Percentiles rank a stretch among this genome's conserved stretches.
These are phyloP conservation scores for Sclerotinia spermophila DNA, from an alignment of 2,329 filamentous ascomycete species.

Conservation along the genomic window DNA sequence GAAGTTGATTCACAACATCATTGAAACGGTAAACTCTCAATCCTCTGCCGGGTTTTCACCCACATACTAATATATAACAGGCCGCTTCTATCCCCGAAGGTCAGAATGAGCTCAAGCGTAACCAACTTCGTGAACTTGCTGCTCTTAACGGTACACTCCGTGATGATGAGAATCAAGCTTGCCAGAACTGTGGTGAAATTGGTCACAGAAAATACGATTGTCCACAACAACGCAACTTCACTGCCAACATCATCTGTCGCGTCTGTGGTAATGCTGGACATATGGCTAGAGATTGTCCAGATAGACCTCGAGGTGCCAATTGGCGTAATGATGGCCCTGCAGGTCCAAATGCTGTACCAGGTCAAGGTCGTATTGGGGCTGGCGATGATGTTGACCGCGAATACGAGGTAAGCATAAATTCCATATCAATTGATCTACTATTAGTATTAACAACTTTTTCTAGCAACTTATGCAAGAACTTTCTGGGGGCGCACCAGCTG, in stretches of 20 bases:
- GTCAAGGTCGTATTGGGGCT: conserved; percentile 58
- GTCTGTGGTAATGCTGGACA: conserved; percentile 97
- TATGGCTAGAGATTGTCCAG: conserved; percentile 97
- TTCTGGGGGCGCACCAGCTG: conserved; percentile 63
- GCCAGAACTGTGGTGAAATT: conserved; percentile 98
- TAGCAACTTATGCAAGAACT: conserved; percentile 98
- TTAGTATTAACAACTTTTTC: conserved; percentile 39
- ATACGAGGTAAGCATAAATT: conserved; percentile 71
- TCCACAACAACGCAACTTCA: conserved; percentile 95
- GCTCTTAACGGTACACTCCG: conserved; percentile 98
- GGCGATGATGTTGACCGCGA: conserved; percentile 89
- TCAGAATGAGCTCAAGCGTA: conserved; percentile 97
- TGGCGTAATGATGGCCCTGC: conserved; percentile 76
- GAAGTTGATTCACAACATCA: conserved; percentile 96
- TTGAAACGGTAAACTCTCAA: conserved; percentile 79
- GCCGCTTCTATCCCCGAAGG: conserved; percentile 97
- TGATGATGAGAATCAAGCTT: conserved; percentile 98
- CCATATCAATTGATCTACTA: background rate
- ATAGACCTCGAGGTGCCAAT: conserved; percentile 71
- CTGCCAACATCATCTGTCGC: conserved; percentile 98
- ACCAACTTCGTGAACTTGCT: conserved; percentile 95
- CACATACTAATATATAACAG: conserved; percentile 48
- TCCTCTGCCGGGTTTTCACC: background rate
- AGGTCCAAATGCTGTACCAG: conserved; percentile 48
- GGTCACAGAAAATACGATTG: conserved; percentile 99